Base-by-base conservation (phyloP, 2,329 filamentous ascomycete genomes). In the Dichotomopilus funicola region DNA sequence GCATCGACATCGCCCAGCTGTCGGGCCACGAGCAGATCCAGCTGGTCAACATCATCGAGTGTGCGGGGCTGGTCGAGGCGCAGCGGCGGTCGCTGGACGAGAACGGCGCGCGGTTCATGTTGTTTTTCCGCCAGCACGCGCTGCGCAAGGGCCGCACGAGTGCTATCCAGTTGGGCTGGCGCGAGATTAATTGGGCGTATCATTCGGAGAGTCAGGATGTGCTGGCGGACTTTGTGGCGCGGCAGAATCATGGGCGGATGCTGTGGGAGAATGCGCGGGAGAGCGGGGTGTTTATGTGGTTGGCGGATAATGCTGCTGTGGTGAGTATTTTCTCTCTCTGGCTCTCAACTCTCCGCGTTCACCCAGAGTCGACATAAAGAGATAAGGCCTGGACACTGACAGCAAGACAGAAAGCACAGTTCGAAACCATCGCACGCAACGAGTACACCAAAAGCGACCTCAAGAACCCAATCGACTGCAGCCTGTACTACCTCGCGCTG, bases 221-320 rank as follows among this genome's bases (percentile, higher is more conserved):
- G 41, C 75, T 97, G 13, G 76, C 88, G 1, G 89, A 96, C 68
- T 85, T 96, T 63, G 87, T 96, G 8, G 84, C 85, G 9, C 78
- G 82, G 19, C 89, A 95, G 64, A 91, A 87, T 63, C 87, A 91
- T 60, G 86, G 87, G 1, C 86, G 82, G 57, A 78, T 97, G 74
- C 74, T 86, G 6, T 99, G 94, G 94, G 81, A 87, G 60, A 81
- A 91, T 64, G 94, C 92, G 1, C 80, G 87, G 47, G 87, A 95
- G 67, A 89, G 87, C 62, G 94, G 94, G 9, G 79, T 97, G 54
- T 96, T 96, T 67, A 92, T 96, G 85, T 99, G 94, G 92, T 78
- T 99, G 60, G 82, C 84, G 0, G 91, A 96, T 69, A 71, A 78
- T 13, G 81, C 79, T 53, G 85, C 90, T 27, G 75, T 97, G 67